phyloP scores from a whole-genome alignment of 2,329 filamentous ascomycete genomes.

The Sporothrix brasiliensis region DNA sequence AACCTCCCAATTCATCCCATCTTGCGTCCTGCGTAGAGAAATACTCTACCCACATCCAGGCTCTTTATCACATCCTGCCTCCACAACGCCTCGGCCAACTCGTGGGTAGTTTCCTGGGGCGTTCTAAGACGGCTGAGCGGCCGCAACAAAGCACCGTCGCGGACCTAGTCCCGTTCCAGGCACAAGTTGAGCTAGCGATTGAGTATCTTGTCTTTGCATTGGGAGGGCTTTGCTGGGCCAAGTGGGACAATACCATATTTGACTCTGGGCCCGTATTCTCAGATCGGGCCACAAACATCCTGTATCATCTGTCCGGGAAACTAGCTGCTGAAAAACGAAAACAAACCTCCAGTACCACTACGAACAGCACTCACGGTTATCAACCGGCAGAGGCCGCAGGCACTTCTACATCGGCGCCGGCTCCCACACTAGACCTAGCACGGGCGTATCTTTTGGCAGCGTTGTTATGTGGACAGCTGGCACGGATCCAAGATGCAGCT shows the following conservation, averaged over 20 bases:
- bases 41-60: conserved; percentile 31
- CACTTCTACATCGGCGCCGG: neutral
- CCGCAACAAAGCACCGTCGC: neutral
- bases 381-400: neutral
- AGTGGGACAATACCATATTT: conserved; percentile 23
- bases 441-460: conserved; percentile 34
- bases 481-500: conserved; percentile 30
- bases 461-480: conserved; percentile 34
- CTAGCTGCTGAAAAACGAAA: neutral
- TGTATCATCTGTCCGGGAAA: conserved; percentile 1
- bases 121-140: neutral
- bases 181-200: conserved; percentile 22
- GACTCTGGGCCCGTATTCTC: conserved; percentile 31
- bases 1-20: neutral
- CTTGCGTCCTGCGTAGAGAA: conserved; percentile 21
- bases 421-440: conserved; percentile 32
- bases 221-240: conserved; percentile 33
- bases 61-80: conserved; percentile 31
- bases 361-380: neutral
- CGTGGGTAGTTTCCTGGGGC: conserved; percentile 4
- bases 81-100: conserved; percentile 11
- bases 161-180: neutral
- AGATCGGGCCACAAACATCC: conserved; percentile 29
- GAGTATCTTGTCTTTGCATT: conserved; percentile 35
- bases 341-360: neutral